Conservation (phyloP, 768 basidiomycete species). For the Fomitopsis pulvina region DNA sequence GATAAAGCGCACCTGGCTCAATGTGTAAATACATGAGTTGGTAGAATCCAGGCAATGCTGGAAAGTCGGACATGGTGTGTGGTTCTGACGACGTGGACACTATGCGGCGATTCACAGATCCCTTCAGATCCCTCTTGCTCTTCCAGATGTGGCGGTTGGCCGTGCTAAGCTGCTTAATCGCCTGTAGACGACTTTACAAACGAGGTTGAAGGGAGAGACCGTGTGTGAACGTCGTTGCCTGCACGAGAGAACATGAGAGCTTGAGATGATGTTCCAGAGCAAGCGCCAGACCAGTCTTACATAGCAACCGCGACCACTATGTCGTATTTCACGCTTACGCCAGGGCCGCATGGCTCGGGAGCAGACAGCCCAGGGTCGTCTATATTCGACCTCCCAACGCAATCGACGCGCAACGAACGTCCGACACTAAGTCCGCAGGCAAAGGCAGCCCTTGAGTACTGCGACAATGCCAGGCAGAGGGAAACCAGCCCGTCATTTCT, state of each 20-base stretch:
- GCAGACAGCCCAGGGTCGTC: constrained; percentile 63
- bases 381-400: constrained; percentile 66
- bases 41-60: constrained; percentile 59
- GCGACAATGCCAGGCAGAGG: constrained; percentile 4
- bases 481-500: constrained; percentile 42
- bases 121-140: too few species aligned
- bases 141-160: too few species aligned
- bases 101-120: too few species aligned
- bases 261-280: neutral
- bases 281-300: neutral
- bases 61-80: constrained; percentile 34
- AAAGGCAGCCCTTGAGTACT: neutral
- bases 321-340: constrained; percentile 14
- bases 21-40: constrained; percentile 55
- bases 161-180: neutral
- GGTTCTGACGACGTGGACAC: too few species aligned
- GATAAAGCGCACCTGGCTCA: constrained; percentile 43
- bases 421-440: constrained; percentile 3
- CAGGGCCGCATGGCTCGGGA: constrained; percentile 8
- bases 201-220: neutral
- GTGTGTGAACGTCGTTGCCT: neutral
- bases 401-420: constrained; percentile 14
- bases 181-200: neutral
- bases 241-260: neutral
- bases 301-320: neutral